Evolutionary conservation across 2,329 filamentous ascomycete species (phyloP).

Genomic region (Fusarium cyanostomum): DNA sequence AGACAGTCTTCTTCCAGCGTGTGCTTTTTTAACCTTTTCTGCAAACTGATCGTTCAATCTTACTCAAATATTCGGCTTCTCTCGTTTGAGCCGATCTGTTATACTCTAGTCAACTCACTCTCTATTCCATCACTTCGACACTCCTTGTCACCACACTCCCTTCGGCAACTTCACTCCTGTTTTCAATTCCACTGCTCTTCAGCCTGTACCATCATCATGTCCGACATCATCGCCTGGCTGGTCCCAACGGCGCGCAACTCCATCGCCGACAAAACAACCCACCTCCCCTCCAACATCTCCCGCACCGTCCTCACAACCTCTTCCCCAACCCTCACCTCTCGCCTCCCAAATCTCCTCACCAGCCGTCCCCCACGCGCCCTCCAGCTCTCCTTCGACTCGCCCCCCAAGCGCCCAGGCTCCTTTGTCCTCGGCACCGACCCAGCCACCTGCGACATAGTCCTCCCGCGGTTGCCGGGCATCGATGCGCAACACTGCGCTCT

Average conservation of each 20-base stretch:
- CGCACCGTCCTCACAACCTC: constrained; percentile 41
- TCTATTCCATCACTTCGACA: constrained; percentile 15
- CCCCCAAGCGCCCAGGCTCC: constrained; percentile 47
- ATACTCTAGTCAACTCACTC: constrained; percentile 12
- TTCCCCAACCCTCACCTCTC: constrained; percentile 41
- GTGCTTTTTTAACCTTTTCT: constrained; percentile 3
- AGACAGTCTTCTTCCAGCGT: constrained; percentile 29
- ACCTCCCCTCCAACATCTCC: constrained; percentile 46
- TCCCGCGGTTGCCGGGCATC: constrained; percentile 49
- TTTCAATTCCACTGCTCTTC: neutral
- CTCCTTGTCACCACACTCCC: constrained; percentile 7
- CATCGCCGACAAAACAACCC: constrained; percentile 46
- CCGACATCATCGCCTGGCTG: constrained; percentile 53
- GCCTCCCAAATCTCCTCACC: constrained; percentile 41
- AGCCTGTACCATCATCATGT: constrained; percentile 14
- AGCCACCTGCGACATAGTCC: constrained; percentile 49
- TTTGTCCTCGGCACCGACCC: constrained; percentile 54
- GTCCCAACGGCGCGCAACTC: constrained; percentile 49
- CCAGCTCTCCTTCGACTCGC: constrained; percentile 49
- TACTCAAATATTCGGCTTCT: constrained; percentile 24
- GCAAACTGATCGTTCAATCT: neutral
- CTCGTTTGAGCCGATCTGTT: constrained; percentile 37
- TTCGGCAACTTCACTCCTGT: constrained; percentile 8
- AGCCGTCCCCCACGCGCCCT: constrained; percentile 45
- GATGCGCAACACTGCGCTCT: constrained; percentile 50